Evolutionary conservation across 129 eudicot species (phyloP).

Genomic region (Calendula officinalis): DNA sequence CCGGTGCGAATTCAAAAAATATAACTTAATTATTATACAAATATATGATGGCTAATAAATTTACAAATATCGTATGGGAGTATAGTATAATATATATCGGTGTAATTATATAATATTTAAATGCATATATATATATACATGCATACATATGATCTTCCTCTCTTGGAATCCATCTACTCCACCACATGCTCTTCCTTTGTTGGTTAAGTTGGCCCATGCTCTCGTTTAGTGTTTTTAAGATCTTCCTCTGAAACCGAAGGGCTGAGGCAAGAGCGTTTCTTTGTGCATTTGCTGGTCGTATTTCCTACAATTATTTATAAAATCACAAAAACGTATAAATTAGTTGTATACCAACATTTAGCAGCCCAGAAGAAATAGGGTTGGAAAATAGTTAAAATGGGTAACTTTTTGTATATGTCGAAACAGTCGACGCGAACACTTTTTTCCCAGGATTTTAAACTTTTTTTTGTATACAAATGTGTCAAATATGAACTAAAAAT

Average conservation of each 20-base stretch:
- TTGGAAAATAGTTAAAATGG: not conserved
- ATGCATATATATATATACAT: conserved; percentile 17
- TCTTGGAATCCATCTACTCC: conserved; percentile 99
- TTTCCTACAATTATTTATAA: conserved; percentile 47
- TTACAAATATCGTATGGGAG: conserved; percentile 29
- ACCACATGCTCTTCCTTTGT: conserved; percentile 82
- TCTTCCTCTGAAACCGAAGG: conserved; percentile 71
- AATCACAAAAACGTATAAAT: not conserved
- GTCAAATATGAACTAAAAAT: not conserved
- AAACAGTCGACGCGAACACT: not conserved
- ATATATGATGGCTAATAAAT: conserved; percentile 29
- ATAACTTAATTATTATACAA: not conserved
- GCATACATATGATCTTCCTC: conserved; percentile 51
- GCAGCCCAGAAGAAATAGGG: not conserved
- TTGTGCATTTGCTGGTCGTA: conserved; percentile 59
- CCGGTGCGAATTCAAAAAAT: too few species aligned
- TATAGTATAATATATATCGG: not conserved
- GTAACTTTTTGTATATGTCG: not conserved
- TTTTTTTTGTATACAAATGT: not conserved
- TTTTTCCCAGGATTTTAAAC: not conserved
- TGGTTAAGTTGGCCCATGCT: conserved; percentile 70
- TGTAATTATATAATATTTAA: not conserved
- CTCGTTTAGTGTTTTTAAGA: conserved; percentile 71
- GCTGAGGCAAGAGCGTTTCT: conserved; percentile 89
- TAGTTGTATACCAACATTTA: not conserved